A percentile compares a stretch with the other conserved stretches of the same genome.
Conservation (phyloP, 176 grass and related monocot species). For the Zoysia japonica region DNA sequence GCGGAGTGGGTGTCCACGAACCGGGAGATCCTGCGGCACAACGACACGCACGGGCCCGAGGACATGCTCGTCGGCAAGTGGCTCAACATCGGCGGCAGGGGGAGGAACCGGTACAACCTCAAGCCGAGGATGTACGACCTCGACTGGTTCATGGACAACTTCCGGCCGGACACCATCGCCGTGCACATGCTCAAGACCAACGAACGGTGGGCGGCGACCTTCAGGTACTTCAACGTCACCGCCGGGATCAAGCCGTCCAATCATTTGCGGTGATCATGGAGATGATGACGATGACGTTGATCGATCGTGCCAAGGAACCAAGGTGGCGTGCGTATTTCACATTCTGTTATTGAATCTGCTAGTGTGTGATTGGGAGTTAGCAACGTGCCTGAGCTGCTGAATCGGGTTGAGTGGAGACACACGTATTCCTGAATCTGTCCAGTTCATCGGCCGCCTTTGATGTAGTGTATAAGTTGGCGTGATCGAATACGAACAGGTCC, state of each 20-base stretch:
- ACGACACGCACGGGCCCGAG: slow-evolving; percentile 65
- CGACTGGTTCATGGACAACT: slow-evolving; percentile 52
- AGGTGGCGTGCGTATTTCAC: slow-evolving; percentile 13
- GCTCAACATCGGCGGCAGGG: slow-evolving; percentile 52
- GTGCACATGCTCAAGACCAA: slow-evolving; percentile 84
- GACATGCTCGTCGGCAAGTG: slow-evolving; percentile 67
- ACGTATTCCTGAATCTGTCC: neutral
- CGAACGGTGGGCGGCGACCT: slow-evolving; percentile 53
- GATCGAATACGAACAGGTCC: neutral
- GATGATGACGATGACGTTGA: neutral
- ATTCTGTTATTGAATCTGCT: slow-evolving; percentile 8
- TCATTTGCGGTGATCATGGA: slow-evolving; percentile 36
- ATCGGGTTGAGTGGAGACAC: neutral
- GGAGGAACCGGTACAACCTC: slow-evolving; percentile 58
- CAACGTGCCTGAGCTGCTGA: neutral
- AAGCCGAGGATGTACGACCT: slow-evolving; percentile 76
- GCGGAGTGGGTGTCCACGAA: slow-evolving; percentile 52
- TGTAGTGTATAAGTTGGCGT: neutral
- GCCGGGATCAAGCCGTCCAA: slow-evolving; percentile 28
- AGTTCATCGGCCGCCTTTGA: neutral
- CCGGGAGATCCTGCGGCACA: slow-evolving; percentile 43
- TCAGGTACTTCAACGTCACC: slow-evolving; percentile 78
- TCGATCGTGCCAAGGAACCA: neutral
- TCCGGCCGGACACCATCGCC: slow-evolving; percentile 60
- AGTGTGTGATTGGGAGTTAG: neutral